Base-by-base conservation (phyloP, 805 yeast genomes). In the Monosporozyma siamensis region DNA sequence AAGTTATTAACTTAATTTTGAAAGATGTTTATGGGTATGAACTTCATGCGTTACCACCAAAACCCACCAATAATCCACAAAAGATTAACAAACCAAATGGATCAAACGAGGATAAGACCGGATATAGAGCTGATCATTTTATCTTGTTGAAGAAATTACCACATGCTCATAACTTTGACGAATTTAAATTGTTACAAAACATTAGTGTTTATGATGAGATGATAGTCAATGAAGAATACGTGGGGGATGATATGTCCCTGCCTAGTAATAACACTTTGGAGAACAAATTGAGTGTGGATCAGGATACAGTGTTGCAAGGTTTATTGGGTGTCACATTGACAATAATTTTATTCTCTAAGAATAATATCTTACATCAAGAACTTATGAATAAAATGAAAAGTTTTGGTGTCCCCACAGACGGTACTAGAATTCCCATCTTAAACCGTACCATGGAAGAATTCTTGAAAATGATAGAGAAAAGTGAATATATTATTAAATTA, bases 351-450 rank as follows among this genome's bases (percentile, higher is more conserved):
- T 52, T 59, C 31, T 58, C 63, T 6, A 56, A 53, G 35, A 59
- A 60, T 44, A 52, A 51, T 30, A 47, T 59, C 23, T 41, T 59
- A 8, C 53, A 55, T 21, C 46, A 54, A 15, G 65, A 60, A 41
- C 42, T 60, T 11, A 18, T 42, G 7, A 40, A 40, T 4, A 36
- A 44, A 15, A 26, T 59, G 24, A 44, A 30, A n/a, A 37, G 39
- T 11, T 60, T 55, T 42, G 65, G 64, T 8, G 44, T 60, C 6
- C 60, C 61, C 1, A 42, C 44, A 2, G 58, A 59, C 34, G 61
- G 59, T 7, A 45, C 45, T 14, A 36, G 37, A 9, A 58, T 57
- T 21, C 61, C 62, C 3, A 48, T 58, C 12, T n/a, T 59, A 14
- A 45, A 53, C 18, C 17, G 44, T 25, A 47, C 49, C 12, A 42